A percentile compares a stretch with the other conserved stretches of the same genome.
Evolutionary conservation across 2,329 filamentous ascomycete genomes (phyloP).

Genomic region (Ceratocystis alfenasii): DNA sequence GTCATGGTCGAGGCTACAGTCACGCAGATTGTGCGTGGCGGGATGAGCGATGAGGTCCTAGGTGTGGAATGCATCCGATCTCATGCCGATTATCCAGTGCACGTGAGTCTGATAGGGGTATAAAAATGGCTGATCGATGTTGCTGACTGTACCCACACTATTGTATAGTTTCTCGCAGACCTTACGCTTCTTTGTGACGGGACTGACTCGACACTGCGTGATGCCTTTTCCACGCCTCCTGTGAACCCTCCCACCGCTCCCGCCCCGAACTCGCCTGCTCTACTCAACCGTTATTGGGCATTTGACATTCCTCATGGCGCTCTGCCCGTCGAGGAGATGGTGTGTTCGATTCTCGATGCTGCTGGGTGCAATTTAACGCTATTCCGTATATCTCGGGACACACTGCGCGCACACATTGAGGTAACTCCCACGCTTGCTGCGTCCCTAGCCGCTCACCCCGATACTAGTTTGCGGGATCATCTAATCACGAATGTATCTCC

Average conservation of each 20-base stretch:
- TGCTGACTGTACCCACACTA: background rate
- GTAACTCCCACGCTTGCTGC: conserved; percentile 23
- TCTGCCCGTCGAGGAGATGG: conserved; percentile 20
- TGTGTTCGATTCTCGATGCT: conserved; percentile 27
- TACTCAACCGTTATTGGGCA: conserved; percentile 26
- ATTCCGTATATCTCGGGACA: conserved; percentile 26
- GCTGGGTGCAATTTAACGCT: conserved; percentile 26
- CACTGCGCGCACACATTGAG: conserved; percentile 27
- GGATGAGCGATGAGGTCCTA: conserved; percentile 17
- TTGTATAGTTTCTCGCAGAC: conserved; percentile 17
- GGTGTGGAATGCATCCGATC: conserved; percentile 16
- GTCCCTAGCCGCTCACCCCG: background rate
- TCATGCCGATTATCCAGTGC: conserved; percentile 8
- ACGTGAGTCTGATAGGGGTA: conserved; percentile 6
- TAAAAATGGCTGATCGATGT: background rate
- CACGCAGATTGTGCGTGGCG: conserved; percentile 18
- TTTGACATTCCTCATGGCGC: conserved; percentile 26
- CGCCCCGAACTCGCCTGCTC: conserved; percentile 23
- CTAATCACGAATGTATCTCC: conserved; percentile 12
- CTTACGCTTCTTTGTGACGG: conserved; percentile 21
- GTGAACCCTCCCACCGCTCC: conserved; percentile 25
- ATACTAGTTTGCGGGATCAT: conserved; percentile 21
- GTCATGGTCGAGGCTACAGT: conserved; percentile 13
- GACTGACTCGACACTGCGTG: conserved; percentile 14
- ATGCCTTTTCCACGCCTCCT: conserved; percentile 26